phyloP scores from a whole-genome alignment of 2,329 filamentous ascomycete genomes.

The Diplodia intermedia region DNA sequence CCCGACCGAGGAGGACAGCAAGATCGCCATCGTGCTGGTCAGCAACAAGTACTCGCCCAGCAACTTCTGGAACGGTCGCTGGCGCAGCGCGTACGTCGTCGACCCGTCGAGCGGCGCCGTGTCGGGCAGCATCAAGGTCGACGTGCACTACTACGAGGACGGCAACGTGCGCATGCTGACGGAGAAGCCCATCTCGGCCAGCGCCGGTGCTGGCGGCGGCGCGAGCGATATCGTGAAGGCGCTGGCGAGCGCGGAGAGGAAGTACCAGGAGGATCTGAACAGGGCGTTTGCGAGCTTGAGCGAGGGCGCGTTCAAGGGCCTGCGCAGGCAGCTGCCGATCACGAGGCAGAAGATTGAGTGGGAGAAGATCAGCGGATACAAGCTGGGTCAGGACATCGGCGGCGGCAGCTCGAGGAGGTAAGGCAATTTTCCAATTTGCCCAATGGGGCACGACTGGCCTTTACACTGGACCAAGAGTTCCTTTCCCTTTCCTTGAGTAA shows the following conservation, averaged over 20 bases:
- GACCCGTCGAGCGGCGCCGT: slow-evolving; percentile 68
- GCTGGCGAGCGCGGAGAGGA: slow-evolving; percentile 81
- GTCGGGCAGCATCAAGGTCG: slow-evolving; percentile 83
- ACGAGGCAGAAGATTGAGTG: slow-evolving; percentile 99
- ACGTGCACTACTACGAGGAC: slow-evolving; percentile 99
- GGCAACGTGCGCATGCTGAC: slow-evolving; percentile 94
- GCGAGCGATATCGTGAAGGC: slow-evolving; percentile 76
- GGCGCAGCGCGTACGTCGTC: slow-evolving; percentile 87
- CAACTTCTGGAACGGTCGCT: slow-evolving; percentile 99
- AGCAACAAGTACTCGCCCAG: slow-evolving; percentile 97
- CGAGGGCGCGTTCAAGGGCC: slow-evolving; percentile 92
- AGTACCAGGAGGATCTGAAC: slow-evolving; percentile 96
- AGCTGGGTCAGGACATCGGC: slow-evolving; percentile 59
- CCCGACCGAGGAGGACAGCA: slow-evolving; percentile 74
- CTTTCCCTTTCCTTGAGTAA: not conserved
- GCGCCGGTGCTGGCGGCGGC: slow-evolving; percentile 63
- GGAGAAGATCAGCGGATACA: slow-evolving; percentile 96
- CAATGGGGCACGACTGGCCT: no score
- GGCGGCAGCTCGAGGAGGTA: slow-evolving; percentile 47
- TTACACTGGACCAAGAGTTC: no score
- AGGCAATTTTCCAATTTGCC: not conserved
- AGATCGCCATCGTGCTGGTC: slow-evolving; percentile 82
- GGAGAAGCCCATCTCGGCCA: slow-evolving; percentile 71
- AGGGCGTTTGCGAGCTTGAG: slow-evolving; percentile 85
- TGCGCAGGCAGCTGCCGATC: slow-evolving; percentile 91